Percentiles rank a stretch among this genome's conserved stretches.
These are phyloP conservation scores for Cynara cardunculus DNA, from an alignment of 129 eudicot genomes.

Conservation along the genomic window DNA sequence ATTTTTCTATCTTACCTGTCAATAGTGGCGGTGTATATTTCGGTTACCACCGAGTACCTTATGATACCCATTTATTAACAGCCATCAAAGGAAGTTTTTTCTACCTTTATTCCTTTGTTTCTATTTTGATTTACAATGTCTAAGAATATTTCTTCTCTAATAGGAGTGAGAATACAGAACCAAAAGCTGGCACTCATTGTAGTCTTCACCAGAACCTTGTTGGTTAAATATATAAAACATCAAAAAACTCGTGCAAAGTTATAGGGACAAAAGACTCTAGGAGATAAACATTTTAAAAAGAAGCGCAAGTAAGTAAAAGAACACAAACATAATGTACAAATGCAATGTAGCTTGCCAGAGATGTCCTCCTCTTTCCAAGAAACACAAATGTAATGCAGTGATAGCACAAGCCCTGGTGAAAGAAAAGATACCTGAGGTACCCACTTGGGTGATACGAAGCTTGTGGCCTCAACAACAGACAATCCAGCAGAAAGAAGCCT, in stretches of 20 bases:
- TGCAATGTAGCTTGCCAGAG: too few relatives aligned
- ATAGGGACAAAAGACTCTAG: too few relatives aligned
- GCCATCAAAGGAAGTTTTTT: neutral
- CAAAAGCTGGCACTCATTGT: neutral
- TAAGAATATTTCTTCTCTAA: neutral
- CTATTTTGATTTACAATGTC: neutral
- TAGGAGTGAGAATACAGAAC: neutral
- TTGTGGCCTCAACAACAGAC: conserved; percentile 80
- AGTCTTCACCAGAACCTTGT: neutral
- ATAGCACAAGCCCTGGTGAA: too few relatives aligned
- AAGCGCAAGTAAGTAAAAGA: too few relatives aligned
- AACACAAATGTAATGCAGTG: neutral
- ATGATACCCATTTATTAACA: neutral
- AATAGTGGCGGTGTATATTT: neutral
- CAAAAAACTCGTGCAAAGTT: neutral
- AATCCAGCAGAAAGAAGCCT: conserved; percentile 68
- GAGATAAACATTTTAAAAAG: too few relatives aligned
- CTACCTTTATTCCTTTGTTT: neutral
- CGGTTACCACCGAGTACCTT: neutral
- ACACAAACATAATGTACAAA: neutral
- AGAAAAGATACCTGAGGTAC: conserved; percentile 73
- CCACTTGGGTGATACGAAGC: conserved; percentile 96
- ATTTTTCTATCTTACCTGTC: neutral
- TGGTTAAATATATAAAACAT: neutral
- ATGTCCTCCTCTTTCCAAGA: too few relatives aligned